Conservation (phyloP, 2,329 filamentous ascomycete species). For the Lasiodiplodia sp. region DNA sequence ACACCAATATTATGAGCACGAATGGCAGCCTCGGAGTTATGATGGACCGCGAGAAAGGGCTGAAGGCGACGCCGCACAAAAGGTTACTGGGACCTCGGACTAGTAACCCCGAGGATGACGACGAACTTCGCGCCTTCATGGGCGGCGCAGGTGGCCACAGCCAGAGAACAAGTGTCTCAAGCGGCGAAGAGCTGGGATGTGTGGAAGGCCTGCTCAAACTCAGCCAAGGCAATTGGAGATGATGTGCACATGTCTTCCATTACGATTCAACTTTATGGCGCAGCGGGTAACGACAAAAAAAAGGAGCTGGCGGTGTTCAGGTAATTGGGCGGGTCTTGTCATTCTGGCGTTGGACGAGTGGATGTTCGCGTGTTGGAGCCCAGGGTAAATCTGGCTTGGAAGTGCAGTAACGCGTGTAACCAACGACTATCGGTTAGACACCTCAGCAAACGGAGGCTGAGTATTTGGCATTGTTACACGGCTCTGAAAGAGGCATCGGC, state of each 20-base stretch:
- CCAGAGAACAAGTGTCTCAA: constrained; percentile 43
- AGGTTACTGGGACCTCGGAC: constrained; percentile 28
- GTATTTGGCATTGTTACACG: constrained; percentile 9
- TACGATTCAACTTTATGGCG: constrained; percentile 2
- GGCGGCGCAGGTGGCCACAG: constrained; percentile 68
- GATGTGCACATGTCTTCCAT: constrained; percentile 6
- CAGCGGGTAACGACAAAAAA: constrained; percentile 16
- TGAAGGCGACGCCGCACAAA: constrained; percentile 11
- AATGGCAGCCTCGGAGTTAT: constrained; percentile 46
- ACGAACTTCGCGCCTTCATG: constrained; percentile 79
- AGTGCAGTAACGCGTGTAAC: constrained; percentile 17
- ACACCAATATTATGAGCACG: constrained; percentile 49
- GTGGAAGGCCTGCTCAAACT: constrained; percentile 87
- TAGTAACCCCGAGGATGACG: constrained; percentile 56
- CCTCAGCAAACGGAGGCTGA: constrained; percentile 16
- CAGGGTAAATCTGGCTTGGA: not conserved
- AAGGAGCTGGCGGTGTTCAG: not conserved
- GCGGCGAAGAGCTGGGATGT: constrained; percentile 77
- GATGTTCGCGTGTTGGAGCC: not conserved
- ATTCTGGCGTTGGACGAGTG: not conserved
- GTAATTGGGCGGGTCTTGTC: constrained; percentile 3
- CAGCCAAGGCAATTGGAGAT: constrained; percentile 85
- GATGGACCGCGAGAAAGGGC: constrained; percentile 36
- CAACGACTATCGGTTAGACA: not conserved
- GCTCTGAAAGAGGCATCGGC: not conserved